Conservation (phyloP, 306 rosid genomes). For the Canavalia gladiata region DNA sequence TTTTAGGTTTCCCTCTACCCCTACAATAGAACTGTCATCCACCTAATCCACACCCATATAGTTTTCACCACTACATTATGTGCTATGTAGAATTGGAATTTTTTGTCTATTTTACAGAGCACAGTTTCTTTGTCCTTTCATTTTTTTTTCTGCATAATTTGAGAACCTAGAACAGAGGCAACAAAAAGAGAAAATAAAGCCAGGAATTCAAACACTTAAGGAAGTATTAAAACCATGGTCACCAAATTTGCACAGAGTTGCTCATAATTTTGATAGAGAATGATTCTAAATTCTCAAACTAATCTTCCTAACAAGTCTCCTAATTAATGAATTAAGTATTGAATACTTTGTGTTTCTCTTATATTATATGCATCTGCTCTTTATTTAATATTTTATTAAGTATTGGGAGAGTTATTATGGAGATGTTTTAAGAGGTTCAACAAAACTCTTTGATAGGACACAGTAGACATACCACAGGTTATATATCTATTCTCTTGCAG, state of each 20-base stretch:
- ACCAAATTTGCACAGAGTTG: neutral
- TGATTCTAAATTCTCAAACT: neutral
- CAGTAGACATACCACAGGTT: neutral
- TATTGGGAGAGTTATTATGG: neutral
- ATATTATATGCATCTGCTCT: too few relatives aligned
- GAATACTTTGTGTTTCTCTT: too few relatives aligned
- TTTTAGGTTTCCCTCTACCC: too few relatives aligned
- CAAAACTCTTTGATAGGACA: neutral
- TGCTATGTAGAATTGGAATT: neutral
- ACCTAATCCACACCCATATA: neutral
- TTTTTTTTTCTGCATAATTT: neutral
- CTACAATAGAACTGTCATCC: too few relatives aligned
- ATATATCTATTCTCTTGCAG: neutral
- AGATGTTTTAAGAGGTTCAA: neutral
- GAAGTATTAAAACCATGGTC: neutral
- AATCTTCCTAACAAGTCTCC: neutral
- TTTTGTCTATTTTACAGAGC: neutral
- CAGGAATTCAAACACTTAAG: too few relatives aligned
- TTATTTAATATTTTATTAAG: neutral
- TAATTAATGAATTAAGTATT: too few relatives aligned
- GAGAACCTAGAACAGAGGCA: too few relatives aligned
- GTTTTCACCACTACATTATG: neutral
- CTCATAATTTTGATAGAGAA: too few relatives aligned
- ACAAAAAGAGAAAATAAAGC: too few relatives aligned
- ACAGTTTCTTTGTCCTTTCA: neutral